These are phyloP conservation scores for Citrus sinensis DNA, from an alignment of 345 rosid genomes.

Conservation along the genomic window DVS_A1.0 CM039169.1:3853001-3853500, in stretches of 20 bases:
- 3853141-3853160: conserved; percentile 16
- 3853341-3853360: conserved; percentile 8
- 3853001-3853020: conserved; percentile 39
- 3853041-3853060: conserved; percentile 32
- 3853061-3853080: conserved; percentile 11
- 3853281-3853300: conserved; percentile 1
- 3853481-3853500: neutral
- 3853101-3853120: conserved; percentile 45
- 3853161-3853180: conserved; percentile 15
- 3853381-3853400: conserved; percentile 15
- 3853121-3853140: conserved; percentile 18
- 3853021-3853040: conserved; percentile 8
- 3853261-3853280: conserved; percentile 17
- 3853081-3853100: neutral
- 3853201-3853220: neutral
- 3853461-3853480: neutral
- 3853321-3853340: conserved; percentile 1
- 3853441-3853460: neutral
- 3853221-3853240: conserved; percentile 1
- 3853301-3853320: conserved; percentile 14
- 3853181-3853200: conserved; percentile 9
- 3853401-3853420: conserved; percentile 14
- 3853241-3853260: conserved; percentile 11
- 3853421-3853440: neutral
- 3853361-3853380: conserved; percentile 16